phyloP scores from a whole-genome alignment of 805 yeast species.

The Phaffomyces thermotolerans region DNA sequence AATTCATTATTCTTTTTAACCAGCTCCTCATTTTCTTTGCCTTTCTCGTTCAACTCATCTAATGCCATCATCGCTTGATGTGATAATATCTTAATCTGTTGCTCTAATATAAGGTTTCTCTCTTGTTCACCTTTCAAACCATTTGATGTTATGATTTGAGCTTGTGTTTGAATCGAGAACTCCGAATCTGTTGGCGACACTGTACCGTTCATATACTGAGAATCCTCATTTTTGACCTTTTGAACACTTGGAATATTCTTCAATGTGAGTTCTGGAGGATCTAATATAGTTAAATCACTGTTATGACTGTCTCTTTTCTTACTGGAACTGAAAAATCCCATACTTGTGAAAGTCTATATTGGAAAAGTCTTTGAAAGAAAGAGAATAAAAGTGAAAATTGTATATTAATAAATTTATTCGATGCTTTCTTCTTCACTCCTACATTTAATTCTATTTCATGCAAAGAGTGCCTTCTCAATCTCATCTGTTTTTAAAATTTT shows the following conservation, averaged over 20 bases:
- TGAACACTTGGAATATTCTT: background rate
- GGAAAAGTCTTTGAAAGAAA: background rate
- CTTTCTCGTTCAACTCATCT: constrained; percentile 18
- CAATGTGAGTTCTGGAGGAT: constrained; percentile 12
- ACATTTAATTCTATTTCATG: too few relatives aligned
- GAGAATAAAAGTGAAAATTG: background rate
- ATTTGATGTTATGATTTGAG: constrained; percentile 9
- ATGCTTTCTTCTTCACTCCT: too few relatives aligned
- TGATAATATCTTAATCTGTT: constrained; percentile 20
- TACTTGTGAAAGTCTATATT: too few relatives aligned
- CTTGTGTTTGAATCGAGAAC: constrained; percentile 5
- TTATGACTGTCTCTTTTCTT: constrained; percentile 6
- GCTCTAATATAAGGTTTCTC: constrained; percentile 22
- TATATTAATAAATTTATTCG: background rate
- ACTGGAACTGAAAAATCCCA: constrained; percentile 4
- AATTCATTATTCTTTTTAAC: constrained; percentile 10
- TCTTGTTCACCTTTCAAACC: constrained; percentile 22
- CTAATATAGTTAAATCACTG: constrained; percentile 15
- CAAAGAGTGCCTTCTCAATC: too few relatives aligned
- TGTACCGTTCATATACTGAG: too few relatives aligned
- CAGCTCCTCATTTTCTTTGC: constrained; percentile 15
- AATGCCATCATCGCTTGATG: constrained; percentile 23
- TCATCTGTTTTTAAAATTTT: background rate
- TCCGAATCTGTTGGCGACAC: constrained; percentile 9
- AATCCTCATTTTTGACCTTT: too few relatives aligned